Base-by-base conservation (phyloP, 345 rosid genomes). In the Citrus hindsii region DNA sequence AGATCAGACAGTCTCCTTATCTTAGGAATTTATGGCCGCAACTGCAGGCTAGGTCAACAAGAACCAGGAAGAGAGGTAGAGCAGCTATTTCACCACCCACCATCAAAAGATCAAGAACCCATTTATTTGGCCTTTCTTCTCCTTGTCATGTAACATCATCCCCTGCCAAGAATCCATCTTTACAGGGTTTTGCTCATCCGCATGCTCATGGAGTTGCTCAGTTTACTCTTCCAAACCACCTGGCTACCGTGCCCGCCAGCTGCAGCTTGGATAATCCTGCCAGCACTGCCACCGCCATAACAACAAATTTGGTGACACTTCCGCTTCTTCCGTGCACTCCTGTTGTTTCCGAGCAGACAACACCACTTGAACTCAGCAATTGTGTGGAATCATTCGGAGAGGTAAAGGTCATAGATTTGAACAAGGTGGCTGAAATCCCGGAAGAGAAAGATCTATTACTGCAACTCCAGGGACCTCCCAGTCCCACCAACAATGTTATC, bases 11-110 rank as follows among this genome's bases (percentile, higher is more conserved):
- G 61, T 94, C 97, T 77, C 93, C 95, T 55, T 92, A 92, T 82
- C 85, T 92, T 1, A 88, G 97, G 83, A 89, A 82, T 78, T 84
- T 94, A 60, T 92, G 97, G 98, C 94, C 97, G 0, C 95, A 92
- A 82, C 74, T 96, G 75, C 99, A 94, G 75, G 91, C 97, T 1
- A 84, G 97, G 73, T 97, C 99, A 4, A 92, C 93, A 3, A 77
- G 99, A 82, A 88, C 97, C 71, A 84, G 98, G 59, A 96, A 96
- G 92, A 88, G 97, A 82, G 97, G 98, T 0, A 83, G 98, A 65
- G 82, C 89, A 21, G 82, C 87, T 35, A 59, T 91, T 55, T 82
- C 89, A 38, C 87, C 96, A 67, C 85, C 90, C 1, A 18, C 82
- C 3, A 28, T 92, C 69, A 94, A 90, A 83, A 85, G 91, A 73